These are phyloP conservation scores for Colletotrichum cordylinicola DNA, from an alignment of 2,329 filamentous ascomycete genomes.

Conservation along the genomic window DNA sequence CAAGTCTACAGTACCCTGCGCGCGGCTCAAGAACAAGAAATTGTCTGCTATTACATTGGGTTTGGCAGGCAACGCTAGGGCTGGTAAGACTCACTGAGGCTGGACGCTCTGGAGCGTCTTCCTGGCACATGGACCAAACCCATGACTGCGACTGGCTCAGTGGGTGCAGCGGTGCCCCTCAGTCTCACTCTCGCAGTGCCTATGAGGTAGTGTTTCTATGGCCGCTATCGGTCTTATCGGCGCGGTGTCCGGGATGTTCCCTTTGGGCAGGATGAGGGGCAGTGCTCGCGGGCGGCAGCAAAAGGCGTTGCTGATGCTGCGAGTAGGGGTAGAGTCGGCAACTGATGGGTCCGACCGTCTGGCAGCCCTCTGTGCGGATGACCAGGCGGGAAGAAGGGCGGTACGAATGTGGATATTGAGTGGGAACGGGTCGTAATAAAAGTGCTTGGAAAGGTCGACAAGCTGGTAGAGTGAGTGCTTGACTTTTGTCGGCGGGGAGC, in stretches of 20 bases:
- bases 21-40: not conserved
- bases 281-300: not conserved
- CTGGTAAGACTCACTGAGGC: conserved; percentile 23
- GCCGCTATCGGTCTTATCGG: conserved; percentile 23
- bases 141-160: conserved; percentile 25
- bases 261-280: conserved; percentile 16
- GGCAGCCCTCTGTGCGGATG: conserved; percentile 2
- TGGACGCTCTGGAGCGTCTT: conserved; percentile 23
- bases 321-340: conserved; percentile 15
- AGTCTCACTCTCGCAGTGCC: not conserved
- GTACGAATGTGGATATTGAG: conserved; percentile 6
- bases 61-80: conserved; percentile 13
- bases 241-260: conserved; percentile 11
- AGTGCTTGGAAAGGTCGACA: not conserved
- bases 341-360: conserved; percentile 2
- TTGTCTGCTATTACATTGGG: conserved; percentile 11
- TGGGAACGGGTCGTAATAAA: conserved; percentile 13
- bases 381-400: not conserved
- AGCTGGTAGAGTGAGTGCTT: not conserved
- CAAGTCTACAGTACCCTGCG: not conserved
- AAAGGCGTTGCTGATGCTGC: not conserved
- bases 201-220: not conserved
- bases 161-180: conserved; percentile 20
- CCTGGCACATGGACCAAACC: conserved; percentile 27
- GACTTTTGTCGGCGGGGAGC: not conserved